Conservation (phyloP, 768 basidiomycete genomes). For the Boletus rufocinnamomeus region DNA sequence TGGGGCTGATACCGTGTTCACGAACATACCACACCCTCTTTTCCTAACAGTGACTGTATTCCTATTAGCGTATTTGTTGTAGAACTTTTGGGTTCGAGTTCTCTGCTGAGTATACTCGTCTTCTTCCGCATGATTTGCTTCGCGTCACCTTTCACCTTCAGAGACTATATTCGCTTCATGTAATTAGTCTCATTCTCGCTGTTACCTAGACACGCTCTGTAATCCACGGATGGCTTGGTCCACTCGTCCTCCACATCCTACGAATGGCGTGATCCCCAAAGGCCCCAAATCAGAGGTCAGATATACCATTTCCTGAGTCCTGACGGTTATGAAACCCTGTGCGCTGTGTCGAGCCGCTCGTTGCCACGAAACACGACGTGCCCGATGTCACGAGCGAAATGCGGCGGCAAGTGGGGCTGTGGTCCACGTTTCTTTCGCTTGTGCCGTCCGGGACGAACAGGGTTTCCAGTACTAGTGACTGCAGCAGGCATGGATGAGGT, state of each 20-base stretch:
- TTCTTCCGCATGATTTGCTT: neutral
- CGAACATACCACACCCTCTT: slow-evolving; percentile 21
- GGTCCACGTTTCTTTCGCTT: slow-evolving; percentile 26
- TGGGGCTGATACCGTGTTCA: slow-evolving; percentile 14
- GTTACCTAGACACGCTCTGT: neutral
- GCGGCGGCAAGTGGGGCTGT: slow-evolving; percentile 49
- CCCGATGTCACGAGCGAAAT: slow-evolving; percentile 63
- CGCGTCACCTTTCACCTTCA: slow-evolving; percentile 2
- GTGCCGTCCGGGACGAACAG: neutral
- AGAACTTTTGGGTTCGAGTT: slow-evolving; percentile 9
- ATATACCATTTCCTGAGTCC: neutral
- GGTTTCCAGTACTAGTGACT: neutral
- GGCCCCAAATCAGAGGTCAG: neutral
- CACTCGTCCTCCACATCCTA: neutral
- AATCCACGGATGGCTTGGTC: slow-evolving; percentile 2
- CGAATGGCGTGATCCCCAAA: neutral
- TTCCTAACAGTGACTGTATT: slow-evolving; percentile 20
- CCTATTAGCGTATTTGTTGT: slow-evolving; percentile 21
- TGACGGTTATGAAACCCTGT: neutral
- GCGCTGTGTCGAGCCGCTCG: slow-evolving; percentile 38
- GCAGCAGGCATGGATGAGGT: neutral
- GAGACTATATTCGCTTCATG: neutral
- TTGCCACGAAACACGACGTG: slow-evolving; percentile 71
- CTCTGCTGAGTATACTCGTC: neutral
- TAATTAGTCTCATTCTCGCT: neutral